Base-by-base conservation (phyloP, 768 basidiomycete genomes). In the Pisolithus microcarpus region DNA sequence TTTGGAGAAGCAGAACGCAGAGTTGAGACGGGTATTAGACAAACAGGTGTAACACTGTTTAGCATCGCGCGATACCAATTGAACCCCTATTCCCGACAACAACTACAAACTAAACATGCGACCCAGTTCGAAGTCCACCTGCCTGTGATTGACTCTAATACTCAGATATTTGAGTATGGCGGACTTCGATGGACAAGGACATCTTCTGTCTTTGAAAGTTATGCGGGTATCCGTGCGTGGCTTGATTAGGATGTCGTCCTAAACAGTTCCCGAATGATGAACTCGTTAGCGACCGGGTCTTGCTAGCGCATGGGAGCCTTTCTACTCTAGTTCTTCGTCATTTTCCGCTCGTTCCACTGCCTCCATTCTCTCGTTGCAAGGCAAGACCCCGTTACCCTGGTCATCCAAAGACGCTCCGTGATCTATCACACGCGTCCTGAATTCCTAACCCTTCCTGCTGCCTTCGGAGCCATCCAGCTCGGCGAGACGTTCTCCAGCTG, bases 401-500 rank as follows among this genome's bases (percentile, higher is more conserved):
- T 0, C 83, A 90, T 57, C 90, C 89, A 13, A 91, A 88, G 66
- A 91, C 90, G 1, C 74, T 92, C 13, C 79, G 87, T 34, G 91
- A 91, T 57, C 76, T 94, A 51, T 85, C 84, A 2, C 78, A 88
- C 63, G 78, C 85, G 31, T 81, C 87, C 10, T n/a, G 85, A 91
- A 57, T 71, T 91, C 53, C 77, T 94, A 52, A 85, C 82, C 18
- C 75, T 95, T 7, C 91, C 92, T 0, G 73, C 86, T 18, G 79
- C 90, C 7, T 94, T 93, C 61, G 92, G 91, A 15, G 72, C 82
- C 6, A 89, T 94, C 56, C 89, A 91, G 59, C 78, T 96, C 1
- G 93, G 93, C 10, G 90, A 94, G 67, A 89, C 87, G 0, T 93
- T 96, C 61, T 79, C 84, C 1, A 83, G 87, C 57, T 84, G 82